Base-by-base conservation (phyloP, 1,139 yeast species). In the Nakaseomyces nivariensis region DNA sequence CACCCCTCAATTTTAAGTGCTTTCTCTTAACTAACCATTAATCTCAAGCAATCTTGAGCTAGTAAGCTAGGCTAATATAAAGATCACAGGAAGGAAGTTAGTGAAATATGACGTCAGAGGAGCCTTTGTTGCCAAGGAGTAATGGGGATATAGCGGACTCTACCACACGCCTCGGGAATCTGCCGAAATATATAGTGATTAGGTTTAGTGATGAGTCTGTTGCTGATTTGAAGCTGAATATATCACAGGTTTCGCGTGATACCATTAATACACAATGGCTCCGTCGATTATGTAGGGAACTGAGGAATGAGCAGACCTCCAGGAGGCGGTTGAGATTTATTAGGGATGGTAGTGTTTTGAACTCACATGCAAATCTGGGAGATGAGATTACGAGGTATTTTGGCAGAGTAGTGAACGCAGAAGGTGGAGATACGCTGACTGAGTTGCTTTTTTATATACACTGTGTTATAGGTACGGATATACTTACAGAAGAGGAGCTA, bases 381-480 rank as follows among this genome's bases (percentile, higher is more conserved):
- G 59, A 69, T 56, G 64, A 68, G 51, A 54, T 63, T 32, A 52
- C 55, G n/a, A 54, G 59, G 17, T 58, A 61, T 37, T 55, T 56
- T 32, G 48, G 49, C 7, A 53, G 54, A 47, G 34, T 53, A 56
- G 49, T 58, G 31, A 17, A 32, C 2, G 29, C 22, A 13, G 32
- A 34, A 34, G 22, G 11, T 5, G 37, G 22, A 10, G 46, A 22
- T 5, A 1, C 29, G 26, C 9, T 31, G 37, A 24, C 29, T 7
- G 43, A 43, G 58, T 54, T 46, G 55, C 52, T 58, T 51, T 67
- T 85, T 13, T 87, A 82, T 59, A 73, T 89, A 6, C 96, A 87
- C 63, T 88, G 96, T 68, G 78, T 87, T 5, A 74, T 88, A 4
- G 96, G 96, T 3, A 49, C 58, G 3, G 95, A 85, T 48, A 75